Percentiles rank a stretch among this genome's conserved stretches.
These are phyloP conservation scores for Elongisporangium prolatum DNA, from an alignment of 352 stramenopile species.

Conservation along the genomic window DNA sequence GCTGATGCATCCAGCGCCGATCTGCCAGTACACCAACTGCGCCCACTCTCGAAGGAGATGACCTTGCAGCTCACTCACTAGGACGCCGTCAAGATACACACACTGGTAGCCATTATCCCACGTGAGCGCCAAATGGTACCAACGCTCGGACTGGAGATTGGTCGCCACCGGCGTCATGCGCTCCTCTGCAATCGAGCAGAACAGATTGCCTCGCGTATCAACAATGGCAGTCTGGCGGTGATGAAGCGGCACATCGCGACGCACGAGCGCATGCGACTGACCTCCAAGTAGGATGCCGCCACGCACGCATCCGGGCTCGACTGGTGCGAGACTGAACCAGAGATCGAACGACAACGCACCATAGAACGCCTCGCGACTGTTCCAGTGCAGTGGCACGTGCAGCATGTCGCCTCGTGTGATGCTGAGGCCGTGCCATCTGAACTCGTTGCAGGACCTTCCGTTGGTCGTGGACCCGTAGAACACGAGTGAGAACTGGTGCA, in stretches of 20 bases:
- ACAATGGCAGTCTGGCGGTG: constrained; percentile 55
- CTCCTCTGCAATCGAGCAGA: constrained; percentile 48
- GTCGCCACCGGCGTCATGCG: constrained; percentile 33
- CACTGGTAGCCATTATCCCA: constrained; percentile 30
- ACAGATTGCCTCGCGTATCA: constrained; percentile 61
- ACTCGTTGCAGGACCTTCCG: neutral
- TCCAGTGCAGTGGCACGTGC: neutral
- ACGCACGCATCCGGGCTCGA: too few relatives aligned
- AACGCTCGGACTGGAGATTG: constrained; percentile 49
- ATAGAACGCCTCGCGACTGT: neutral
- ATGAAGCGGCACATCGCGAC: constrained; percentile 8
- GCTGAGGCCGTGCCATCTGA: neutral
- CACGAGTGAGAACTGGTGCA: constrained; percentile 11
- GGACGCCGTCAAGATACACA: constrained; percentile 57
- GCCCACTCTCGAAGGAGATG: constrained; percentile 38
- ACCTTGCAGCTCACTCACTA: constrained; percentile 30
- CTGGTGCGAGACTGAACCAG: too few relatives aligned
- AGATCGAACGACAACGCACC: neutral
- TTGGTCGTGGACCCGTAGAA: neutral
- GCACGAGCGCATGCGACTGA: constrained; percentile 37
- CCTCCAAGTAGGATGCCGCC: constrained; percentile 58
- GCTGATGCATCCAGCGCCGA: constrained; percentile 65
- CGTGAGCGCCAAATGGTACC: constrained; percentile 65
- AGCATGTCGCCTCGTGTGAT: neutral
- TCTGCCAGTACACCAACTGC: constrained; percentile 37